Evolutionary conservation across 23 red algal species (phyloP).

Genomic region (Pyropia haitanensis): DNA sequence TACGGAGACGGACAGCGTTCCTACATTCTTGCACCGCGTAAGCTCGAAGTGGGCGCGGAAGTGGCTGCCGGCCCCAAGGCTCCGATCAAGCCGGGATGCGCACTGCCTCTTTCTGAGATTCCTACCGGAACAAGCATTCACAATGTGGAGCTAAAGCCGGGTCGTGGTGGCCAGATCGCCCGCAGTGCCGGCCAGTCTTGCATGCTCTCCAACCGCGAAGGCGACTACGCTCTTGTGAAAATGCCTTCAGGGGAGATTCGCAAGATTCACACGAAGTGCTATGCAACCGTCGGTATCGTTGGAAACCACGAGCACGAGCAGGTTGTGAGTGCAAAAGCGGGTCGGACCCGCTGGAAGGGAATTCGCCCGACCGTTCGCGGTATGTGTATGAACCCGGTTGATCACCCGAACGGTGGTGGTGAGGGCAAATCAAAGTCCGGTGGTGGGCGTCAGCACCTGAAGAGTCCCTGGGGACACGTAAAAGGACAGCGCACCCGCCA

Average conservation of each 20-base stretch:
- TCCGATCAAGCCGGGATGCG: conserved; percentile 9
- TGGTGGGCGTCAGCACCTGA: conserved; percentile 4
- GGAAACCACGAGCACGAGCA: conserved; percentile 12
- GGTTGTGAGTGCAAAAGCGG: conserved; percentile 6
- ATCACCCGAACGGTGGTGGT: conserved; percentile 25
- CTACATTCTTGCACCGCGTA: conserved; percentile 14
- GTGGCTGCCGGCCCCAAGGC: conserved; percentile 1
- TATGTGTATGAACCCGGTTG: conserved; percentile 20
- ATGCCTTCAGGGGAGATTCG: conserved; percentile 3
- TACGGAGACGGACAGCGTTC: conserved; percentile 6
- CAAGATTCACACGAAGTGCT: conserved; percentile 1
- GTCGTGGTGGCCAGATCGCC: conserved; percentile 2
- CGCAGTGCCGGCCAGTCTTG: conserved; percentile 6
- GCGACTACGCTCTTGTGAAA: conserved; percentile 1
- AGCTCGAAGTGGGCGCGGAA: conserved; percentile 3
- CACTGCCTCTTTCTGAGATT: conserved; percentile 1
- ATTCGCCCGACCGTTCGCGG: conserved; percentile 7
- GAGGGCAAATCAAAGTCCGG: conserved; percentile 11
- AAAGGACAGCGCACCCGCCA: not conserved
- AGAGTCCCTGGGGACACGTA: conserved; percentile 8
- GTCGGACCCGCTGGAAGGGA: conserved; percentile 11
- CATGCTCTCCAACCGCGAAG: conserved; percentile 6
- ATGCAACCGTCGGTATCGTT: conserved; percentile 10
- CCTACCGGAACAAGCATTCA: conserved; percentile 13
- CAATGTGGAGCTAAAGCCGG: conserved; percentile 10